These are phyloP conservation scores for Trichaptum fuscoviolaceum DNA, from an alignment of 768 basidiomycete genomes.

Conservation along the genomic window DNA sequence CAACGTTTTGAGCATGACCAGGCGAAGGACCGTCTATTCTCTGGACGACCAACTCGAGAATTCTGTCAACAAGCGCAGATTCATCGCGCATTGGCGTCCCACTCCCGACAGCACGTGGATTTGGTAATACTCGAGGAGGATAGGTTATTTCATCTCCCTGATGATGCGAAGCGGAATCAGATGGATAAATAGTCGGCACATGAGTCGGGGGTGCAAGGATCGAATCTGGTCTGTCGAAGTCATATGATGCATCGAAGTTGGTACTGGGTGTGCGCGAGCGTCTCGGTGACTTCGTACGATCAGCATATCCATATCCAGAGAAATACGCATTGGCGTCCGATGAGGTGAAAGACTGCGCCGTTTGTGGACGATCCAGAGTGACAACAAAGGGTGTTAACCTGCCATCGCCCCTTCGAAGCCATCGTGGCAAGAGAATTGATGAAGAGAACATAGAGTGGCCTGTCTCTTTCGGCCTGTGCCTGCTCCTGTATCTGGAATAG, in stretches of 20 bases:
- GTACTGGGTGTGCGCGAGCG: not conserved
- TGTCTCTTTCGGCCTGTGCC: not conserved
- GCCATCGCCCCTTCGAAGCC: not conserved
- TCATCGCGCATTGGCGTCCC: not conserved
- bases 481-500: not conserved
- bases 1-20: not conserved
- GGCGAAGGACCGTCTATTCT: not conserved
- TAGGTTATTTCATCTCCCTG: not conserved
- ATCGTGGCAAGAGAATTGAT: not conserved
- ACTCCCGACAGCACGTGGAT: not conserved
- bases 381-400: not conserved
- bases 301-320: not conserved
- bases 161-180: not conserved
- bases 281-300: not conserved
- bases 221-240: not conserved
- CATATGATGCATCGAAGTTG: not conserved
- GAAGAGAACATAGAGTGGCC: not conserved
- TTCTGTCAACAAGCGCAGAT: not conserved
- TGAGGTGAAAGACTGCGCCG: not conserved
- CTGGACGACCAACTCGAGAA: not conserved
- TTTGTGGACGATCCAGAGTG: not conserved
- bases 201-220: not conserved
- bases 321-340: not conserved
- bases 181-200: not conserved
- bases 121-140: not conserved